Percentiles rank a stretch among this genome's conserved stretches.
Evolutionary conservation across 495 filamentous ascomycete genomes (phyloP).

Genomic region (Sphaerosporella brunnea): DNA sequence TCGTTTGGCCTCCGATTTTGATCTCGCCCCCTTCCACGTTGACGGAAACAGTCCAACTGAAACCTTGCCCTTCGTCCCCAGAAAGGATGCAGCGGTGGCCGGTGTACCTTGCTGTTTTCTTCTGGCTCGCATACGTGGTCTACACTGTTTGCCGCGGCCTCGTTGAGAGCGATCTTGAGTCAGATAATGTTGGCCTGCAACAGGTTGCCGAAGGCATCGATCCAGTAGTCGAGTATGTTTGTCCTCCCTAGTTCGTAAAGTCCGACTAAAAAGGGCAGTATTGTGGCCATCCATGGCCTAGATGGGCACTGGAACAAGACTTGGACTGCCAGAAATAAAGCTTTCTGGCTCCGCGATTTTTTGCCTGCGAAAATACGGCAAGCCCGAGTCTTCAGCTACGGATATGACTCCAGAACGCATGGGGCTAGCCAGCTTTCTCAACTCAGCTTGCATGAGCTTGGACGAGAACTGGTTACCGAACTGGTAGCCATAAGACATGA

Average conservation of each 20-base stretch:
- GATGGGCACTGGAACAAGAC: not conserved
- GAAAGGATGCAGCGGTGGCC: no score
- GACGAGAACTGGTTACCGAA: not conserved
- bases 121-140: no score
- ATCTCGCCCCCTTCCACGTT: no score
- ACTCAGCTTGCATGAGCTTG: not conserved
- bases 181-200: not conserved
- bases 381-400: constrained; percentile 21
- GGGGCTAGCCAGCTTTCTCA: not conserved
- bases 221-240: not conserved
- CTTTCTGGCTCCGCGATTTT: constrained; percentile 20
- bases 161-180: no score
- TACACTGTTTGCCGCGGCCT: no score
- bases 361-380: constrained; percentile 14
- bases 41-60: no score
- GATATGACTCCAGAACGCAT: constrained; percentile 11
- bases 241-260: not conserved
- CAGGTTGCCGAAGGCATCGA: not conserved
- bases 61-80: no score
- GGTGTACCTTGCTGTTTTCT: no score
- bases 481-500: not conserved
- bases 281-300: not conserved
- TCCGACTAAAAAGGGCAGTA: not conserved
- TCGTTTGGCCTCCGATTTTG: no score
- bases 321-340: not conserved